Evolutionary conservation across 2,329 filamentous ascomycete genomes (phyloP), one percentile per base, ranked within the genome.

Genomic region (Alternaria sp.): DNA sequence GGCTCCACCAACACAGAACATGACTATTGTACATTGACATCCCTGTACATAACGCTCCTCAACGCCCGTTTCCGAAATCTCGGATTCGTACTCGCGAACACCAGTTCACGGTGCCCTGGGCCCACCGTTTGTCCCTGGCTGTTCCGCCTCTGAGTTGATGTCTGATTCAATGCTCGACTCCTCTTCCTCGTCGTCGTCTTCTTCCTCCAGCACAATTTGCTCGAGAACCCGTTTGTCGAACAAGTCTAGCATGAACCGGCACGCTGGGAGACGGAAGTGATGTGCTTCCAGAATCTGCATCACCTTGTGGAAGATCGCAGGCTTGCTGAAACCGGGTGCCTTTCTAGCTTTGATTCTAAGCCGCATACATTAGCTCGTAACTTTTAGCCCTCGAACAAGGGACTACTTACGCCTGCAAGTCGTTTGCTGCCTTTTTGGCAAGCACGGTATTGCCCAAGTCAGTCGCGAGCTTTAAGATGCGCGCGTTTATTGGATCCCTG

Each of bases 381-480:
- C 33, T 33, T 21, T 43, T 37, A n/a, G 25, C 58, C 41, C 47
- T 15, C 25, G 28, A 18, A 23, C 10, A 50, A 12, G 14, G 60
- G 56, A 44, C 15, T 60, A 78, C 84, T 74, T 80, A 88, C 84
- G 78, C 80, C 64, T 88, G 89, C 59, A 99, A 86, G 78, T 98
- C 94, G 20, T 86, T 88, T 55, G 95, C 89, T 6, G 94, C 92
- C 77, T 92, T 91, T 79, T 96, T 96, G 75, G 94, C 94, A 54
- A 97, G 85, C 15, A 99, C 94, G 63, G 95, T 96, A 76, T 98
- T 97, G 60, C 94, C 93, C 62, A 99, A 86, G 73, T 97, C 94
- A 14, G 92, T 89, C 66, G 97, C 90, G 41, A 96, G 87, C 73
- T 94, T 92, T 26, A 98, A 82, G 50, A 98, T 95, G 55, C 91